Conservation (phyloP, 345 rosid genomes). For the Physaria fendleri region DNA sequence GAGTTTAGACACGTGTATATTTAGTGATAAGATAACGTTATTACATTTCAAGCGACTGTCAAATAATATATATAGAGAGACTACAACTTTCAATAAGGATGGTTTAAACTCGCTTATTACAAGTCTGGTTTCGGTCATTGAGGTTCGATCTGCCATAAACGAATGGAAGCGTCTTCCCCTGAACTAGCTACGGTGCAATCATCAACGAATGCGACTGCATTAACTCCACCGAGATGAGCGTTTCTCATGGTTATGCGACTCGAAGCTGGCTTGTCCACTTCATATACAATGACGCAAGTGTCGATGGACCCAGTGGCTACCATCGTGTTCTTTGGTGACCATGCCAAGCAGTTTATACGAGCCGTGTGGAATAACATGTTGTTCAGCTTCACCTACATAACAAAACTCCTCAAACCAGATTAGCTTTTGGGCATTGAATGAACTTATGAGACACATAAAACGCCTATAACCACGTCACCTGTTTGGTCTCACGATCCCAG, state of each 20-base stretch:
- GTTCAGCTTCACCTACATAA: conserved; percentile 61
- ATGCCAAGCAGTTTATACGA: conserved; percentile 65
- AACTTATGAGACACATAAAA: neutral
- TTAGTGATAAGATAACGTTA: neutral
- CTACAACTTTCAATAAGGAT: conserved; percentile 2
- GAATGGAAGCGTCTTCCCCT: conserved; percentile 69
- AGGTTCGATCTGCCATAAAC: conserved; percentile 44
- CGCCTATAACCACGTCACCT: conserved; percentile 31
- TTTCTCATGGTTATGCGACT: conserved; percentile 49
- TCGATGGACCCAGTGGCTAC: conserved; percentile 74
- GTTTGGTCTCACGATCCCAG: conserved; percentile 57
- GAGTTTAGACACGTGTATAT: neutral
- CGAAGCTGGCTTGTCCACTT: conserved; percentile 60
- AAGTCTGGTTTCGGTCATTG: conserved; percentile 14
- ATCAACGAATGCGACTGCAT: conserved; percentile 54
- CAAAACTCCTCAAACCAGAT: neutral
- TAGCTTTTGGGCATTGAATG: neutral
- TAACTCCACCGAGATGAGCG: conserved; percentile 75
- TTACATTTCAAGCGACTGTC: neutral
- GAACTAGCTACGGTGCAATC: conserved; percentile 47
- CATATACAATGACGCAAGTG: conserved; percentile 59
- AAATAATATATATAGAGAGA: neutral
- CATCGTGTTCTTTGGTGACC: conserved; percentile 67
- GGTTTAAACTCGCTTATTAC: conserved; percentile 3
- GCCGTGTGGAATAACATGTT: conserved; percentile 74